Percentiles rank a stretch among this genome's conserved stretches.
These are phyloP conservation scores for Eucalyptus coolabah DNA, from an alignment of 345 rosid genomes.

Conservation along the genomic window DNA sequence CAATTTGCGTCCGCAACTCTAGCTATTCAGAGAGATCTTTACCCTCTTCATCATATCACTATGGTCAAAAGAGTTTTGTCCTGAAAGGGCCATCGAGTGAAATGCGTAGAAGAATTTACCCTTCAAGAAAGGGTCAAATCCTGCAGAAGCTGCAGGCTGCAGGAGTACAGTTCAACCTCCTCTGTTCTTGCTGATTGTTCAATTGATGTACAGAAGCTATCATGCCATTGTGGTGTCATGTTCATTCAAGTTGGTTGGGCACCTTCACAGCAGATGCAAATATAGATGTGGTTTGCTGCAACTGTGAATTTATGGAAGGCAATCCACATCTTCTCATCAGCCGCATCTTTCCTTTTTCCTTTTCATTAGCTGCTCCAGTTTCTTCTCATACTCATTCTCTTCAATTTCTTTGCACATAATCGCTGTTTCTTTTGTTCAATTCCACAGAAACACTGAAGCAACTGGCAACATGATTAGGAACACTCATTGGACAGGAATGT, in stretches of 20 bases:
- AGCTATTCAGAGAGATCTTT: conserved; percentile 7
- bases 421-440: not conserved
- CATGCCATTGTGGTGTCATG: conserved; percentile 23
- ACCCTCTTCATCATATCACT: not conserved
- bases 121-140: not conserved
- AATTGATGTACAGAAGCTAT: conserved; percentile 27
- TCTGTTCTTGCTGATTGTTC: conserved; percentile 17
- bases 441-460: not conserved
- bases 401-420: not conserved
- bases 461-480: not conserved
- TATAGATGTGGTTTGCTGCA: conserved; percentile 3
- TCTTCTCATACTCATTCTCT: not conserved
- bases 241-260: conserved; percentile 3
- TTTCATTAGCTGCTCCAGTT: not conserved
- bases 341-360: not conserved
- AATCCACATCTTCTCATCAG: not conserved
- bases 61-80: not conserved
- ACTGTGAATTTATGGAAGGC: conserved; percentile 8
- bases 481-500: not conserved
- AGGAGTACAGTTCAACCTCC: not conserved
- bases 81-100: not conserved
- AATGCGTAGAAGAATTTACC: not conserved
- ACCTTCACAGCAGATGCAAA: conserved; percentile 1
- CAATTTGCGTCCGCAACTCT: not conserved
- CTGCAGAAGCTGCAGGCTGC: not conserved